A percentile compares a stretch with the other conserved stretches of the same genome.
These are phyloP conservation scores for Hyphopichia pseudoburtonii DNA, from an alignment of 1,139 yeast genomes.

Conservation along the genomic window DNA sequence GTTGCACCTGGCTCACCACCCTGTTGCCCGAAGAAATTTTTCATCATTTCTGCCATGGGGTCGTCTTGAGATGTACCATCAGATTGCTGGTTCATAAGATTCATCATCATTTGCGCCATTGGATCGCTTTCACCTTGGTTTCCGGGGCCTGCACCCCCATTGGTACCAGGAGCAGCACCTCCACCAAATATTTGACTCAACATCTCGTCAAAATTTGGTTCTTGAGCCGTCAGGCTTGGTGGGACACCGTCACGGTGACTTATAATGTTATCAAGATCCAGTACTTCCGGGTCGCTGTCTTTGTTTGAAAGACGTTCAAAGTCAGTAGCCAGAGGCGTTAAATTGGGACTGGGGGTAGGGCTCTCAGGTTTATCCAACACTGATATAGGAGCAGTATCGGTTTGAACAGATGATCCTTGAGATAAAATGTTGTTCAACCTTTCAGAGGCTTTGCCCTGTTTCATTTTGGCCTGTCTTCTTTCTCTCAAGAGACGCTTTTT, in stretches of 20 bases:
- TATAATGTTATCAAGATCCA: slow-evolving; percentile 23
- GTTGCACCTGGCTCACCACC: slow-evolving; percentile 6
- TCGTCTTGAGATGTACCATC: too few species aligned
- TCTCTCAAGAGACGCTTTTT: slow-evolving; percentile 63
- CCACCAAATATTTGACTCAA: slow-evolving; percentile 34
- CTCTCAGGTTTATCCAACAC: slow-evolving; percentile 30
- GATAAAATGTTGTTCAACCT: slow-evolving; percentile 51
- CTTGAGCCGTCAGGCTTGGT: slow-evolving; percentile 6
- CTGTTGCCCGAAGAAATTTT: slow-evolving; percentile 18
- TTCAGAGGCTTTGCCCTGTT: slow-evolving; percentile 54
- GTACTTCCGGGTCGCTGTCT: slow-evolving; percentile 38
- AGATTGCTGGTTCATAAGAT: too few species aligned
- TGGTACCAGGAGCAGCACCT: slow-evolving; percentile 10
- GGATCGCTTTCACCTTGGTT: slow-evolving; percentile 19
- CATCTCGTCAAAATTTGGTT: slow-evolving; percentile 34
- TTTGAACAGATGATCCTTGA: slow-evolving; percentile 42
- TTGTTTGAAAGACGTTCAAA: slow-evolving; percentile 8
- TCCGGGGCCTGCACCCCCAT: slow-evolving; percentile 8
- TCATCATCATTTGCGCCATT: slow-evolving; percentile 35
- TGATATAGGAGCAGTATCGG: slow-evolving; percentile 25
- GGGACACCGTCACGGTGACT: slow-evolving; percentile 7
- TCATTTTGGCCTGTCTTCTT: slow-evolving; percentile 69
- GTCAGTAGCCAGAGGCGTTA: background rate
- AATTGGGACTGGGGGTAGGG: slow-evolving; percentile 3
- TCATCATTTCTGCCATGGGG: slow-evolving; percentile 37